A percentile compares a stretch with the other conserved stretches of the same genome.
These are phyloP conservation scores for Terfezia boudieri DNA, from an alignment of 495 filamentous ascomycete species.

Conservation along the genomic window DNA sequence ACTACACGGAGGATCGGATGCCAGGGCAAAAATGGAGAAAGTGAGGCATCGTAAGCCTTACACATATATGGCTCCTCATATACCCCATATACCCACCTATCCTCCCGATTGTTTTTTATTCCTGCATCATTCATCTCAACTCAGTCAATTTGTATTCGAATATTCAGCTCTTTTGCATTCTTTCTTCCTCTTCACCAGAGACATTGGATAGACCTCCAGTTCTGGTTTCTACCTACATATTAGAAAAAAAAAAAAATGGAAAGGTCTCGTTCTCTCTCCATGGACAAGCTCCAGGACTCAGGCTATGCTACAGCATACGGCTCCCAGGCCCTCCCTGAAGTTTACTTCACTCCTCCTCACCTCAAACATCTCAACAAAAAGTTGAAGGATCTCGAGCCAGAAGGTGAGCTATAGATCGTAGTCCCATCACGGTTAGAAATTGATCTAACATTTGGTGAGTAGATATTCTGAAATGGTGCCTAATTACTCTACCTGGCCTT, in stretches of 20 bases:
- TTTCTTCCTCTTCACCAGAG: too few species aligned
- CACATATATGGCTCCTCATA: too few species aligned
- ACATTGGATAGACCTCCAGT: too few species aligned
- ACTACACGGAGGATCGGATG: too few species aligned
- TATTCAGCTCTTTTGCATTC: too few species aligned
- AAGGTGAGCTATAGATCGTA: constrained; percentile 27
- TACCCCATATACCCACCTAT: too few species aligned
- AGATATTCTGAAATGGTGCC: constrained; percentile 84
- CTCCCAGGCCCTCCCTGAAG: constrained; percentile 33
- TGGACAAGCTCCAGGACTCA: constrained; percentile 39
- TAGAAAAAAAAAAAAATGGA: not conserved
- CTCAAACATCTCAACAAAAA: constrained; percentile 75
- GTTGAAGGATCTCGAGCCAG: constrained; percentile 56
- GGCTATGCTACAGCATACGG: constrained; percentile 52
- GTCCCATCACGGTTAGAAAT: not conserved
- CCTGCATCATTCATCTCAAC: too few species aligned
- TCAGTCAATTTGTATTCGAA: too few species aligned
- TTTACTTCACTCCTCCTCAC: constrained; percentile 76
- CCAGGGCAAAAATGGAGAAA: too few species aligned
- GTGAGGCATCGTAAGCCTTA: too few species aligned
- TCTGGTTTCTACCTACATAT: not conserved
- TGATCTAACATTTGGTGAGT: constrained; percentile 11
- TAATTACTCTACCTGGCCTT: constrained; percentile 68
- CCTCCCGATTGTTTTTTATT: too few species aligned
- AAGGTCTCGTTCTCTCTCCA: constrained; percentile 10